A percentile compares a stretch with the other conserved stretches of the same genome.
These are phyloP conservation scores for Colletotrichum lini DNA, from an alignment of 2,329 filamentous ascomycete species.

Conservation along the genomic window DNA sequence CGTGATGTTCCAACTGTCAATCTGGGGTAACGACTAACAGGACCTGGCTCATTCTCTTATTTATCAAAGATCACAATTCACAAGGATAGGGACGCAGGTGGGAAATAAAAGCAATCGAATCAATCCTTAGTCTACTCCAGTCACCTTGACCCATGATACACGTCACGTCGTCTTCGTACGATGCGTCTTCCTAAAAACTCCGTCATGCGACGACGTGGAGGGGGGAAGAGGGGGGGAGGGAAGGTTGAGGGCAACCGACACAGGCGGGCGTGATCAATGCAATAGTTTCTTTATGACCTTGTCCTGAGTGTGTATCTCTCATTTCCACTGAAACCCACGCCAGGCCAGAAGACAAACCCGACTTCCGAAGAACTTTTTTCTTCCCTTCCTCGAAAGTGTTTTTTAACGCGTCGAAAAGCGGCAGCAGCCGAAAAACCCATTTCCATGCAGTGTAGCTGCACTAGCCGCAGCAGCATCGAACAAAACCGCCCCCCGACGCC, in stretches of 20 bases:
- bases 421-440: slow-evolving; percentile 39
- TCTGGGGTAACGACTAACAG: neutral
- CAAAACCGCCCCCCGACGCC: slow-evolving; percentile 37
- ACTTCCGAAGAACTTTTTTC: slow-evolving; percentile 36
- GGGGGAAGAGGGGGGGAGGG: neutral
- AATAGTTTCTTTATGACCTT: slow-evolving; percentile 43
- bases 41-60: neutral
- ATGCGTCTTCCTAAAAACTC: slow-evolving; percentile 10
- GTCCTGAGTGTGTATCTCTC: slow-evolving; percentile 42
- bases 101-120: slow-evolving; percentile 19
- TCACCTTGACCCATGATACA: slow-evolving; percentile 38
- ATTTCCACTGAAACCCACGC: slow-evolving; percentile 38
- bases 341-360: slow-evolving; percentile 40
- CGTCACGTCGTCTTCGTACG: slow-evolving; percentile 39
- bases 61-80: neutral
- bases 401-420: slow-evolving; percentile 40
- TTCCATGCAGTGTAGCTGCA: slow-evolving; percentile 41
- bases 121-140: slow-evolving; percentile 39
- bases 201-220: slow-evolving; percentile 1
- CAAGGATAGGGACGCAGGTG: neutral
- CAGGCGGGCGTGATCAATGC: slow-evolving; percentile 38
- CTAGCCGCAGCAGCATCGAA: slow-evolving; percentile 38
- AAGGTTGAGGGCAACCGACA: slow-evolving; percentile 1
- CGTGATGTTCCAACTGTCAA: neutral
- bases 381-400: slow-evolving; percentile 36